These are phyloP conservation scores for Buddleja alternifolia DNA, from an alignment of 257 asterid genomes.

Conservation along the genomic window DNA sequence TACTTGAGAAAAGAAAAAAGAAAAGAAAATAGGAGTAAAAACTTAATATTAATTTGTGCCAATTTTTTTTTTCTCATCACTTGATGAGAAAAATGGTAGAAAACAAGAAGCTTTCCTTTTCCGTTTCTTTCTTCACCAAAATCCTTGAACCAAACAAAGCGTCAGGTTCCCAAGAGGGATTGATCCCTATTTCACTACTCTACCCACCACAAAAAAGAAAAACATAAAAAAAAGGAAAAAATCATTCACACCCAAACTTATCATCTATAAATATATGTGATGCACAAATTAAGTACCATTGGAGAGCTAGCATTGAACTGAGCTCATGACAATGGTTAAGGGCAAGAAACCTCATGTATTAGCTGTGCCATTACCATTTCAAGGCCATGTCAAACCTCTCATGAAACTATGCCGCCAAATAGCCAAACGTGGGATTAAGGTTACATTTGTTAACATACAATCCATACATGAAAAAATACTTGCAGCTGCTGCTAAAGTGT, in stretches of 20 bases:
- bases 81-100: too few species aligned
- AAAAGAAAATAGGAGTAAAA: too few species aligned
- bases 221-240: too few species aligned
- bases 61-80: too few species aligned
- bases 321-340: not conserved
- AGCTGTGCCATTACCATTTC: slow-evolving; percentile 54
- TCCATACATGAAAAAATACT: slow-evolving; percentile 36
- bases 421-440: slow-evolving; percentile 49
- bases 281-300: not conserved
- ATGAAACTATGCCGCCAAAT: slow-evolving; percentile 41
- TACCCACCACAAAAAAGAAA: too few species aligned
- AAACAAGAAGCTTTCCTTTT: too few species aligned
- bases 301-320: not conserved
- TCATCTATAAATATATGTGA: not conserved
- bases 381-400: slow-evolving; percentile 62
- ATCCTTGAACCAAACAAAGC: too few species aligned
- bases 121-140: too few species aligned
- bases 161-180: too few species aligned
- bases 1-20: too few species aligned
- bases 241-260: not conserved
- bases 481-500: slow-evolving; percentile 10
- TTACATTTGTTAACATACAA: slow-evolving; percentile 52
- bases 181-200: too few species aligned
- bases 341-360: slow-evolving; percentile 38
- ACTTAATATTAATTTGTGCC: too few species aligned